Evolutionary conservation across 305 asterid genomes (phyloP).

Genomic region (Fraxinus greggii): DNA sequence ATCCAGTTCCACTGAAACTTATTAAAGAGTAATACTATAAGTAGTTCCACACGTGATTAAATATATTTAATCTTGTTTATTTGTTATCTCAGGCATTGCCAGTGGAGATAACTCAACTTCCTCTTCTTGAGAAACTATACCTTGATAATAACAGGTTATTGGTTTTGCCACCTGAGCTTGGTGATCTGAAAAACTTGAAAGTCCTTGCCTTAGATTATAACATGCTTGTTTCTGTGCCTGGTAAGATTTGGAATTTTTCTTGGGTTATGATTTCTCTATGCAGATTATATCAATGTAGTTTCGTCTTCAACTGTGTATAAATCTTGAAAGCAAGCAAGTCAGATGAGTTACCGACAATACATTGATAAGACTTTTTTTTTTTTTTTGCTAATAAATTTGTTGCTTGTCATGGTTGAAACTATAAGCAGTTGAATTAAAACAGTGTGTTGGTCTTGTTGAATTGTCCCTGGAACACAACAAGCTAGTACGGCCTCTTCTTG

Average conservation of each 20-base stretch:
- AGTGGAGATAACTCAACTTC: constrained; percentile 78
- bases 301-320: background rate
- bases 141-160: constrained; percentile 88
- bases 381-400: constrained; percentile 21
- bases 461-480: constrained; percentile 99
- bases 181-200: constrained; percentile 79
- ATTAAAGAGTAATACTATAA: background rate
- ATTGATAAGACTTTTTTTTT: background rate
- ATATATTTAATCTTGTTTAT: constrained; percentile 29
- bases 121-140: constrained; percentile 89
- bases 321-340: constrained; percentile 11
- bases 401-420: constrained; percentile 27
- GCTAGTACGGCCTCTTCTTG: constrained; percentile 95
- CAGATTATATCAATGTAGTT: constrained; percentile 2
- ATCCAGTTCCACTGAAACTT: background rate
- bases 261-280: constrained; percentile 2
- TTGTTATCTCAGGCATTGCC: constrained; percentile 69
- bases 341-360: constrained; percentile 2
- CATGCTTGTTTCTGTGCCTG: constrained; percentile 87
- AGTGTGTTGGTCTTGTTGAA: constrained; percentile 84
- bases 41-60: constrained; percentile 21
- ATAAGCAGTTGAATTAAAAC: constrained; percentile 79
- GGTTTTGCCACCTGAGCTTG: constrained; percentile 94
- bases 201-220: constrained; percentile 92
- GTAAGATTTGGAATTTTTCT: constrained; percentile 47